Evolutionary conservation across 345 rosid species (phyloP).

Genomic region (Eucalyptus leucophloia): DNA sequence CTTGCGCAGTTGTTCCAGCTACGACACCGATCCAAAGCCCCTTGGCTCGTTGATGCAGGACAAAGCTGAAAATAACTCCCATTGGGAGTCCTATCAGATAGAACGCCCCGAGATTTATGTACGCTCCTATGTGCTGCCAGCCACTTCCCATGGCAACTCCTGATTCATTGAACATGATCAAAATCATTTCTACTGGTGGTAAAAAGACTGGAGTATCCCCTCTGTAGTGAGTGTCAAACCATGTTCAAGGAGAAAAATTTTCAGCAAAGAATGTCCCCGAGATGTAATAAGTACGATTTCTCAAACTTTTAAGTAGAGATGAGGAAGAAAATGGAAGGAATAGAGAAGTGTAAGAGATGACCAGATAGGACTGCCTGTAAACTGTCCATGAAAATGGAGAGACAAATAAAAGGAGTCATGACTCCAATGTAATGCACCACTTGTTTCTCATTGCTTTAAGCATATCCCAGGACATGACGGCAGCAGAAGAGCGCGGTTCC

Average conservation of each 20-base stretch:
- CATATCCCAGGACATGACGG: slow-evolving; percentile 18
- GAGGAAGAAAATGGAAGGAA: not conserved
- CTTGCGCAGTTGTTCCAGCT: slow-evolving; percentile 11
- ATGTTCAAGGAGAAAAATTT: not conserved
- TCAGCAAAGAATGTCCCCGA: not conserved
- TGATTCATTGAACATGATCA: not conserved
- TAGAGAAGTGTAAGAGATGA: not conserved
- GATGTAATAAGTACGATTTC: not conserved
- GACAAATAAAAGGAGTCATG: slow-evolving; percentile 27
- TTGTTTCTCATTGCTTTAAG: slow-evolving; percentile 18
- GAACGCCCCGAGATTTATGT: slow-evolving; percentile 16
- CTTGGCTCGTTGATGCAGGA: slow-evolving; percentile 7
- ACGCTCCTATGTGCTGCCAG: slow-evolving; percentile 22
- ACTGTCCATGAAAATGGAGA: slow-evolving; percentile 19
- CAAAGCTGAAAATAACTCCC: slow-evolving; percentile 5
- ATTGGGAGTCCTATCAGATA: slow-evolving; percentile 20
- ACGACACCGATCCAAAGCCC: slow-evolving; percentile 31
- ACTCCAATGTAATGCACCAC: slow-evolving; percentile 13
- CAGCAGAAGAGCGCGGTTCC: slow-evolving; percentile 11
- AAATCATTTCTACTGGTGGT: not conserved
- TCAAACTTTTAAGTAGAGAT: not conserved
- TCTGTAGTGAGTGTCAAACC: not conserved
- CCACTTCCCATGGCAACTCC: slow-evolving; percentile 34
- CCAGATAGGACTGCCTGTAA: slow-evolving; percentile 29
- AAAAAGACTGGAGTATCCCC: not conserved